Percentiles rank a stretch among this genome's conserved stretches.
Evolutionary conservation across 2,329 filamentous ascomycete genomes (phyloP).

Genomic region (Sporothrix protearum): DNA sequence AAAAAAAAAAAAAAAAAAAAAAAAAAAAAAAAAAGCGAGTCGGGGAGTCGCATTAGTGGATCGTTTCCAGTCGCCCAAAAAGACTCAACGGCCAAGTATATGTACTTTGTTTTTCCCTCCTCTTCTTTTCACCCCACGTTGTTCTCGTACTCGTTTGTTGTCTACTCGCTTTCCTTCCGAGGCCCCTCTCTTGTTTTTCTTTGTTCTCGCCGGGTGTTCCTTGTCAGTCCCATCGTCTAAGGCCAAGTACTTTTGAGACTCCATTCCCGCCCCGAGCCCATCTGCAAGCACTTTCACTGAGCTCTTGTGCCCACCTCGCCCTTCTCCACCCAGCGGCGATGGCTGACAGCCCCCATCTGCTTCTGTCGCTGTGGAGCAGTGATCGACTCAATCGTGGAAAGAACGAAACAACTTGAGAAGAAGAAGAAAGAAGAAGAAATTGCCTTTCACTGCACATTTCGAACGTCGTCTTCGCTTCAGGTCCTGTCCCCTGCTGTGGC

Average conservation of each 20-base stretch:
- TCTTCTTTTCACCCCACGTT: background rate
- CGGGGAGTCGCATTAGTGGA: background rate
- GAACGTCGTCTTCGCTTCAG: background rate
- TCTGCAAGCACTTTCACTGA: slow-evolving; percentile 8
- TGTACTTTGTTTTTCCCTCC: background rate
- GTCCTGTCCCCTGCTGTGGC: background rate
- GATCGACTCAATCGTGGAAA: background rate
- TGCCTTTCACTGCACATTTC: background rate
- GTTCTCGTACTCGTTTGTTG: background rate
- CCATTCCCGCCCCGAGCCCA: no score
- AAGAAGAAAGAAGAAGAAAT: background rate
- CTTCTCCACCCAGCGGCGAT: background rate
- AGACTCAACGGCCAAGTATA: background rate
- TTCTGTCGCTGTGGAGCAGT: background rate
- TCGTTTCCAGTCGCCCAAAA: slow-evolving; percentile 2
- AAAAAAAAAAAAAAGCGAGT: background rate
- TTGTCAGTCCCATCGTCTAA: background rate
- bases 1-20: background rate
- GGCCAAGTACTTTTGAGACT: background rate
- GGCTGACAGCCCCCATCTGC: background rate
- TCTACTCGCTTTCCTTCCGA: background rate
- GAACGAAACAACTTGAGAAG: no score
- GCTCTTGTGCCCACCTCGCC: background rate
- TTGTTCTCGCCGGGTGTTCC: background rate
- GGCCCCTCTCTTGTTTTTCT: background rate